Percentiles rank a stretch among this genome's conserved stretches.
These are phyloP conservation scores for Candolleomyces eurysporus DNA, from an alignment of 768 basidiomycete species.

Conservation along the genomic window DNA sequence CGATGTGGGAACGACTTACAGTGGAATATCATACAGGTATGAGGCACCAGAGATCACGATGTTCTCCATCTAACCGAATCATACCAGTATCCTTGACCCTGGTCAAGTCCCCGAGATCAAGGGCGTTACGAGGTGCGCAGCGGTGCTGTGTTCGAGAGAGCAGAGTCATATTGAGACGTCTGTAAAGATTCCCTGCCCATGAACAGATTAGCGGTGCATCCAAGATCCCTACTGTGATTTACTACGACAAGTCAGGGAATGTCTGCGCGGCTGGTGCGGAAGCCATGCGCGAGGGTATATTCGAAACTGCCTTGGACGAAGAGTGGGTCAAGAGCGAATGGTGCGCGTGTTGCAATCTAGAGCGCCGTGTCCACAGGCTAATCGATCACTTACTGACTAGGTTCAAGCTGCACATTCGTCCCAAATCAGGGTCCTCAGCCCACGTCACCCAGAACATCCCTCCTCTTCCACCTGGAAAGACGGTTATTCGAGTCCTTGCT, in stretches of 20 bases:
- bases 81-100: slow-evolving; percentile 37
- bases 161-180: slow-evolving; percentile 48
- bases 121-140: slow-evolving; percentile 18
- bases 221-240: slow-evolving; percentile 50
- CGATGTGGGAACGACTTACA: slow-evolving; percentile 52
- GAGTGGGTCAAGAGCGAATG: slow-evolving; percentile 42
- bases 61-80: background rate
- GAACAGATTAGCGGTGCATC: slow-evolving; percentile 28
- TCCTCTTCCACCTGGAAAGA: slow-evolving; percentile 42
- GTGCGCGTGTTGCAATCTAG: slow-evolving; percentile 17
- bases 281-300: slow-evolving; percentile 37
- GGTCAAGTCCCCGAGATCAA: slow-evolving; percentile 19
- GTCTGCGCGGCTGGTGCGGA: slow-evolving; percentile 46
- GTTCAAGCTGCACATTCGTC: slow-evolving; percentile 43
- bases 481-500: slow-evolving; percentile 41
- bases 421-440: slow-evolving; percentile 15
- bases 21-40: slow-evolving; percentile 41
- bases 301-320: slow-evolving; percentile 40
- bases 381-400: slow-evolving; percentile 15
- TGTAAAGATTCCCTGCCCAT: slow-evolving; percentile 40
- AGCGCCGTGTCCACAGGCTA: background rate
- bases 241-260: slow-evolving; percentile 39
- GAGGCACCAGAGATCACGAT: too few relatives aligned
- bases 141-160: background rate
- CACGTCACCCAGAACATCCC: slow-evolving; percentile 29